Evolutionary conservation across 2,329 filamentous ascomycete genomes (phyloP).

Genomic region (Pestalotiopsis sp.): DNA sequence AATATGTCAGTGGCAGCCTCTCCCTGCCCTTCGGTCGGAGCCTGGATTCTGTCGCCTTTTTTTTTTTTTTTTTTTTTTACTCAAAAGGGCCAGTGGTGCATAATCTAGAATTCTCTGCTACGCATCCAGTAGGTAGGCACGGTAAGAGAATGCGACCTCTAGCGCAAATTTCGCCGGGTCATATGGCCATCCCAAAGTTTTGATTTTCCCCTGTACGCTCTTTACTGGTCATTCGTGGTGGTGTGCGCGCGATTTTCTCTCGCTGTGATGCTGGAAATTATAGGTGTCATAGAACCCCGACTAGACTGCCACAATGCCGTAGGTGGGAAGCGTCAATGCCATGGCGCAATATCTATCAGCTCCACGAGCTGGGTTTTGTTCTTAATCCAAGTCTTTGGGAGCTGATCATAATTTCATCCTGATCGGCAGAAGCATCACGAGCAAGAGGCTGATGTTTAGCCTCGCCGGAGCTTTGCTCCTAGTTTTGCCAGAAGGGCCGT

Average conservation of each 20-base stretch:
- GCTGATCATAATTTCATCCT: background rate
- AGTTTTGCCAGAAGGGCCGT: too few species aligned
- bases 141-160: background rate
- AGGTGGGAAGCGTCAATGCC: background rate
- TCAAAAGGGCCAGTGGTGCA: background rate
- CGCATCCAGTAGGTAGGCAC: background rate
- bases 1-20: background rate
- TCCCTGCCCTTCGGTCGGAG: background rate
- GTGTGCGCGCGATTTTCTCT: background rate
- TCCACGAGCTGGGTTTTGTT: background rate
- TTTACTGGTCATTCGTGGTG: background rate
- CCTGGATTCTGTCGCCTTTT: background rate
- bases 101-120: background rate
- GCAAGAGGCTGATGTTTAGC: too few species aligned
- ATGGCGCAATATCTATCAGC: background rate
- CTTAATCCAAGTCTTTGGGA: background rate
- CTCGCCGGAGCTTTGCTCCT: too few species aligned
- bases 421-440: background rate
- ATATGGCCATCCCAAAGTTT: background rate
- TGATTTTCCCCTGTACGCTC: background rate
- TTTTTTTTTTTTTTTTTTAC: too few species aligned
- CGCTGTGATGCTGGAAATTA: background rate
- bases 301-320: background rate
- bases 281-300: background rate
- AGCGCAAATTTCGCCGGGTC: background rate